Percentiles rank a stretch among this genome's conserved stretches.
phyloP scores from a whole-genome alignment of 2,329 filamentous ascomycete genomes.

The Chrysoporthe cubensis region DNA sequence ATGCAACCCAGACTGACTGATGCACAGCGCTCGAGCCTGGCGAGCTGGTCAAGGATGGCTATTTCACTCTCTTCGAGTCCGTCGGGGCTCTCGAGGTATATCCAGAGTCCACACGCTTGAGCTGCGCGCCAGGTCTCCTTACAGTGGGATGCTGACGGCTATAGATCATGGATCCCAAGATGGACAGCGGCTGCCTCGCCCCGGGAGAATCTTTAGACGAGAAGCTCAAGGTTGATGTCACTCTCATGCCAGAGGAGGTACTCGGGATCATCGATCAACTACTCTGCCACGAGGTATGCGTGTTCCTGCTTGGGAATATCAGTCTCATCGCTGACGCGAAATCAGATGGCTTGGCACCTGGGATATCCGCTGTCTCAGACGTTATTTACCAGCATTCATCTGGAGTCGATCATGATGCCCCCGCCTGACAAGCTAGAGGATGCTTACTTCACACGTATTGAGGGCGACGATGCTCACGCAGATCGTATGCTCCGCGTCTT shows the following conservation, averaged over 20 bases:
- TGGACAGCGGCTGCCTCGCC: constrained; percentile 89
- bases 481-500: constrained; percentile 66
- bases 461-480: constrained; percentile 35
- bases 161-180: constrained; percentile 98
- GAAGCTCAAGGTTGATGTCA: constrained; percentile 72
- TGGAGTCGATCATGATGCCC: constrained; percentile 80
- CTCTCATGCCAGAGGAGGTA: constrained; percentile 76
- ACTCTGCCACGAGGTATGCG: constrained; percentile 78
- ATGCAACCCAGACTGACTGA: constrained; percentile 28
- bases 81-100: constrained; percentile 80
- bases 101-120: constrained; percentile 5
- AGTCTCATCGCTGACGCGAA: constrained; percentile 4
- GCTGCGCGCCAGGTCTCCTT: background rate
- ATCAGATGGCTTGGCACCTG: constrained; percentile 90
- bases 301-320: background rate
- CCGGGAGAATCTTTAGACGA: constrained; percentile 83
- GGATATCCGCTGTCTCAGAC: constrained; percentile 97
- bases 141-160: constrained; percentile 12
- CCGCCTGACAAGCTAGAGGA: constrained; percentile 66
- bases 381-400: constrained; percentile 87
- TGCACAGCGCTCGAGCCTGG: constrained; percentile 72
- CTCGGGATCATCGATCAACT: constrained; percentile 94
- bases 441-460: constrained; percentile 61
- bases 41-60: constrained; percentile 89
- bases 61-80: constrained; percentile 91